Conservation (phyloP, 768 basidiomycete species). For the Mycena floridula region DNA sequence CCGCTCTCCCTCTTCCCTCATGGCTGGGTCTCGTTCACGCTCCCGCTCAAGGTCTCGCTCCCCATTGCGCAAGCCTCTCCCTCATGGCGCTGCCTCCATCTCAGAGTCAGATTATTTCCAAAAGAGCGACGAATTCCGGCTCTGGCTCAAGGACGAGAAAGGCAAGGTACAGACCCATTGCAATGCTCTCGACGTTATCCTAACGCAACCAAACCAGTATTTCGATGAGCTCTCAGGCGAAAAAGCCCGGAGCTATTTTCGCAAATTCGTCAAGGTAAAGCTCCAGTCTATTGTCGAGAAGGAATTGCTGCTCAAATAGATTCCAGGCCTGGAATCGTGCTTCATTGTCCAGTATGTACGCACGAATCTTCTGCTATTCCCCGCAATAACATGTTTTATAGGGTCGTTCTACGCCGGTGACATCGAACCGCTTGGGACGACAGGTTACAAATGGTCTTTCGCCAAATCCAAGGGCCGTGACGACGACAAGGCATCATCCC, state of each 20-base stretch:
- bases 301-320: not conserved
- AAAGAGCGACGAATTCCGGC: conserved; percentile 80
- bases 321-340: conserved; percentile 88
- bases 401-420: conserved; percentile 58
- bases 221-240: conserved; percentile 84
- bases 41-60: conserved; percentile 36
- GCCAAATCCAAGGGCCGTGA: conserved; percentile 57
- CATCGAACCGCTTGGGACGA: conserved; percentile 48
- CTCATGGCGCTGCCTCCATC: conserved; percentile 54
- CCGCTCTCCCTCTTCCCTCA: too few relatives aligned
- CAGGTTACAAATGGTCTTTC: conserved; percentile 87
- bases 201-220: conserved; percentile 44
- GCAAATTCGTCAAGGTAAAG: conserved; percentile 81
- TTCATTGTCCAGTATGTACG: conserved; percentile 52
- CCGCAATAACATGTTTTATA: conserved; percentile 12
- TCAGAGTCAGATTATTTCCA: conserved; percentile 85
- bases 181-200: not conserved
- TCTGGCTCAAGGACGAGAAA: conserved; percentile 76
- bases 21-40: conserved; percentile 28
- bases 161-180: conserved; percentile 30
- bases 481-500: conserved; percentile 52
- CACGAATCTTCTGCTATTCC: not conserved
- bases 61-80: conserved; percentile 40
- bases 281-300: not conserved
- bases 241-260: conserved; percentile 81